Base-by-base conservation (phyloP, 176 grass and related monocot species). In the Ensete glaucum region DNA sequence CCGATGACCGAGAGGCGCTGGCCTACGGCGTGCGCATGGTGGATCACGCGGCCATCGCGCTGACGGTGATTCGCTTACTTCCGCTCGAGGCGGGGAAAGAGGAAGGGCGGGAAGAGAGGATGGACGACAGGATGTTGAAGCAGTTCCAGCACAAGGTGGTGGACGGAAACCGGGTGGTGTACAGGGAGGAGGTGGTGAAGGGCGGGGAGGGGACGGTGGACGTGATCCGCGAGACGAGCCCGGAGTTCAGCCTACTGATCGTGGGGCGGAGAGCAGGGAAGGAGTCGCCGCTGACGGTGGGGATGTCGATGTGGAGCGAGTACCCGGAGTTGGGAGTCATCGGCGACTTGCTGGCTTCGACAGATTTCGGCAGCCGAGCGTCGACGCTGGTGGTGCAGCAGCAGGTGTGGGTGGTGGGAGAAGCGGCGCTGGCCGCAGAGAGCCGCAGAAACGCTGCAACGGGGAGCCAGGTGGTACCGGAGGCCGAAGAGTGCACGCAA, bases 231-330 rank as follows among this genome's bases (percentile, higher is more conserved):
- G 78, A 76, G 50, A 84, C 80, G 0, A 87, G 88, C 62, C 17
- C 17, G 14, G 58, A 58, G n/a, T 85, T 87, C 60, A 86, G 83
- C 76, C 73, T 91, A 82, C 64, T 94, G 9, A 73, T 94, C 12
- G 95, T 99, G 26, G 95, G 88, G 75, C 75, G 90, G 75, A 81
- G 83, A 14, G 62, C 84, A 0, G 82, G 83, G 71, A 21, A 66
- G 12, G 82, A 85, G 55, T 51, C 59, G 48, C 76, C 88, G 23
- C 67, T 93, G 9, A 93, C 83, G 53, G 84, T 62, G 2, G 88
- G 88, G 23, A 76, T 98, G 77, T 98, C 90, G 17, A 80, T 86
- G 15, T 91, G 95, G 90, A 98, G 90, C 48, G 90, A 94, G 83
- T 82, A 88, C 78, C 80, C 92, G 15, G 95, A 98, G 85, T 81